Base-by-base conservation (phyloP, 768 basidiomycete species). In the Flagelloscypha sp. region DNA sequence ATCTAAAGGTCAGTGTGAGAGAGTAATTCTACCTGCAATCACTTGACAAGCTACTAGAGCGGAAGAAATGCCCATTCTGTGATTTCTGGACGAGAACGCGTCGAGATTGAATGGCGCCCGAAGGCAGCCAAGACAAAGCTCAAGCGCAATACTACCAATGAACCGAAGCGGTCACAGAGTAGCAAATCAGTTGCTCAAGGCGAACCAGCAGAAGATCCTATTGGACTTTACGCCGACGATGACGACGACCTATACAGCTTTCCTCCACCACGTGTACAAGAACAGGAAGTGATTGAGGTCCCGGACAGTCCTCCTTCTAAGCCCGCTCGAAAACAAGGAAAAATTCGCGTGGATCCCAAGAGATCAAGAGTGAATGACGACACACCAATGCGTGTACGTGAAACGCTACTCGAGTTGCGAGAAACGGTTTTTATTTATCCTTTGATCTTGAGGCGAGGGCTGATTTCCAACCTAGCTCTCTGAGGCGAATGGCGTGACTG, bases 1-100 rank as follows among this genome's bases (percentile, higher is more conserved):
- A 82, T 42, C 47, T 80, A 22, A 58, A 67, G 61, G 80, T 76
- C 36, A 31, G 50, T 34, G 25, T 27, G 15, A 43, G 21, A 31
- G 12, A 15, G 20, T 11, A 9, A 8, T 37, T n/a, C n/a, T n/a
- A n/a, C n/a, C n/a, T n/a, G n/a, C n/a, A n/a, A n/a, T n/a, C n/a
- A n/a, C n/a, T 7, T 36, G 29, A 8, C 8, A 9, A 18, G 23
- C 10, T 2, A 20, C 11, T 21, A 11, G 31, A 5, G 10, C 15
- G 6, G 22, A n/a, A n/a, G n/a, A n/a, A n/a, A n/a, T 11, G 13
- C 23, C 15, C 30, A 21, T 23, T 28, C 10, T 12, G 29, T 50
- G 24, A 6, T 24, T 46, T 29, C 19, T 13, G n/a, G 21, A 20
- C 15, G 24, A 8, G 32, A 33, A 8, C 8, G 32, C 32, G 5